A percentile compares a stretch with the other conserved stretches of the same genome.
phyloP scores from a whole-genome alignment of 345 rosid genomes.

The Trapa incisa region DNA sequence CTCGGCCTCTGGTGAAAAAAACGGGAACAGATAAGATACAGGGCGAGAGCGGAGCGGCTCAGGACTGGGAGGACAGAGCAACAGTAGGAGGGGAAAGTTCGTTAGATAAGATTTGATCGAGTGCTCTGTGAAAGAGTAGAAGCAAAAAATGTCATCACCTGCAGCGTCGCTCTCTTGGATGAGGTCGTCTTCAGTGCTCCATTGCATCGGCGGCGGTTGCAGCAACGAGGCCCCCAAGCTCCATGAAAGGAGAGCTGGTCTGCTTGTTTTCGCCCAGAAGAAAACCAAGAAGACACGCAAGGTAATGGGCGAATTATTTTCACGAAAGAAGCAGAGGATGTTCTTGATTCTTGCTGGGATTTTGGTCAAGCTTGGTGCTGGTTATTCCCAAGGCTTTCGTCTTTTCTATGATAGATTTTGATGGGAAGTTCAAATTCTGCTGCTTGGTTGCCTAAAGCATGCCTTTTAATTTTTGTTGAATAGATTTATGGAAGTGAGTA shows the following conservation, averaged over 20 bases:
- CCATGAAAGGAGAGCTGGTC: slow-evolving; percentile 21
- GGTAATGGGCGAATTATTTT: slow-evolving; percentile 20
- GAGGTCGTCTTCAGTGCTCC: slow-evolving; percentile 30
- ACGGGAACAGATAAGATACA: background rate
- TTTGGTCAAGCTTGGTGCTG: too few relatives aligned
- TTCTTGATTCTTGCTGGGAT: background rate
- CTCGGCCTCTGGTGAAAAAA: too few relatives aligned
- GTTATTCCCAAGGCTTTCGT: background rate
- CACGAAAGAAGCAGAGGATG: background rate
- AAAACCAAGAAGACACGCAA: slow-evolving; percentile 66
- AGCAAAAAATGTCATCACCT: slow-evolving; percentile 35
- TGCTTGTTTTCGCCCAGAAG: slow-evolving; percentile 50
- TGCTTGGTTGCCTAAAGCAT: background rate
- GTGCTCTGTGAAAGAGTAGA: background rate
- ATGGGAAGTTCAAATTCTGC: background rate
- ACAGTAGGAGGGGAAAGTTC: background rate
- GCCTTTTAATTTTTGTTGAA: background rate
- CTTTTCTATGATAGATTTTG: background rate
- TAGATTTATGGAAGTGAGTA: background rate
- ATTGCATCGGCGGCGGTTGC: slow-evolving; percentile 25
- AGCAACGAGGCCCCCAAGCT: slow-evolving; percentile 28
- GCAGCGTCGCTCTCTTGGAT: slow-evolving; percentile 55
- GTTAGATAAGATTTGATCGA: background rate
- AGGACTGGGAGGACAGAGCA: background rate
- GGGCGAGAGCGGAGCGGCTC: background rate